Evolutionary conservation across 345 rosid species (phyloP), one percentile per base, ranked within the genome.

Genomic region (Hibiscus syriacus): DNA sequence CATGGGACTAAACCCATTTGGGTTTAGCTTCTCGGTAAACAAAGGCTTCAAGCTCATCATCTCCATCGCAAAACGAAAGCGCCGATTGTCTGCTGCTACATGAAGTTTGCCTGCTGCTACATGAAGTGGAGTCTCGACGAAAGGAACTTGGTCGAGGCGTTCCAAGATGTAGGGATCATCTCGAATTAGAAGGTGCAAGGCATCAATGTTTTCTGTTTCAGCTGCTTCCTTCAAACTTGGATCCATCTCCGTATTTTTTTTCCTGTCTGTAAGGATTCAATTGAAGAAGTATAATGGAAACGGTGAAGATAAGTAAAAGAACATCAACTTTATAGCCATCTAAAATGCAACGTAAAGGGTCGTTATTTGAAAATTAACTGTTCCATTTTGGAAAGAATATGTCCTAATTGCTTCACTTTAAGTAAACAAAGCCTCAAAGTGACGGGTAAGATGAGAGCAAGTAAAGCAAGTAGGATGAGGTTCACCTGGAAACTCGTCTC

Each of bases 121-220:
- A n/a, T 76, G 82, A 16, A 79, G 64, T 16, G 75, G 80, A 7
- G 75, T 76, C 2, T 67, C 68, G 3, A 55, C 19, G 3, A 75
- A 79, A 6, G 82, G 72, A 0, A 32, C 26, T 30, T 63, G n/a
- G 17, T 79, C 75, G 2, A 76, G 56, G 0, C 1, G 25, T 1
- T 50, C 68, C 1, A 79, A 38, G 23, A 66, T 2, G n/a, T 34
- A 5, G 5, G 70, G 73, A 26, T 74, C 16, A 3, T 59, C 8
- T 2, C 16, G 12, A 56, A 71, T 70, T n/a, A 45, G 3, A 32
- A 14, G 64, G 11, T 71, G 69, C 26, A 74, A 38, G 14, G 34
- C 45, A 17, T 68, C 30, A 3, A 69, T 23, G 30, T 78, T 29
- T 36, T 71, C 74, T 5, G 22, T 43, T n/a, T 34, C 7, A 13